Evolutionary conservation across 164 flowering plant species (phyloP).

Genomic region (Berberis thunbergii): DNA sequence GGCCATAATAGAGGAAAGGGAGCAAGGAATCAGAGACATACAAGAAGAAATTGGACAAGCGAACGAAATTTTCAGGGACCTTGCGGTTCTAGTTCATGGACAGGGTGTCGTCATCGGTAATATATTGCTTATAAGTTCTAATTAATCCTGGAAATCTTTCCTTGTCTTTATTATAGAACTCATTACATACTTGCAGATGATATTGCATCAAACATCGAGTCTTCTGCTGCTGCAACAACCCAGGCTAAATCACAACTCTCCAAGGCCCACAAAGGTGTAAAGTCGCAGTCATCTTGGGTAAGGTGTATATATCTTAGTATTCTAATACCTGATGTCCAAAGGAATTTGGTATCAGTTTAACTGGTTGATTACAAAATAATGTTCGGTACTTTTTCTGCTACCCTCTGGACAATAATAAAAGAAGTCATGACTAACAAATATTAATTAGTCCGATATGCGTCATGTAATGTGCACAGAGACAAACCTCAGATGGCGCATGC

Average conservation of each 20-base stretch:
- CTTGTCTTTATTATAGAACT: neutral
- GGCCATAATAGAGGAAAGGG: slow-evolving; percentile 15
- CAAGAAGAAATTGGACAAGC: slow-evolving; percentile 53
- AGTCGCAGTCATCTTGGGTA: slow-evolving; percentile 58
- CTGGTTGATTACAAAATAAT: too few species aligned
- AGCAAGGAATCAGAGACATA: slow-evolving; percentile 54
- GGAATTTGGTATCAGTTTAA: too few species aligned
- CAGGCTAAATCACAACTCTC: slow-evolving; percentile 52
- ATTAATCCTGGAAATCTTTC: neutral
- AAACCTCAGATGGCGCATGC: too few species aligned
- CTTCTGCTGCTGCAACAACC: slow-evolving; percentile 38
- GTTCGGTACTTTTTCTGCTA: too few species aligned
- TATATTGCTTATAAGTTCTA: neutral
- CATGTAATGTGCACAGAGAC: too few species aligned
- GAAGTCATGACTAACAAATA: too few species aligned
- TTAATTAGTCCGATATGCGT: too few species aligned
- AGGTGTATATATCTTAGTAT: neutral
- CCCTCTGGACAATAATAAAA: too few species aligned
- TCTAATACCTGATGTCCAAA: too few species aligned
- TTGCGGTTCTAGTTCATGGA: slow-evolving; percentile 66
- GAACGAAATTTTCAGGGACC: slow-evolving; percentile 66
- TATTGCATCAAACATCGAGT: slow-evolving; percentile 50
- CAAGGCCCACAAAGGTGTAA: slow-evolving; percentile 58
- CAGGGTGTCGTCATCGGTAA: slow-evolving; percentile 66
- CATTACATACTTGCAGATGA: slow-evolving; percentile 38